A percentile compares a stretch with the other conserved stretches of the same genome.
These are phyloP conservation scores for Escallonia herrerae DNA, from an alignment of 129 eudicot species.

Conservation along the genomic window DNA sequence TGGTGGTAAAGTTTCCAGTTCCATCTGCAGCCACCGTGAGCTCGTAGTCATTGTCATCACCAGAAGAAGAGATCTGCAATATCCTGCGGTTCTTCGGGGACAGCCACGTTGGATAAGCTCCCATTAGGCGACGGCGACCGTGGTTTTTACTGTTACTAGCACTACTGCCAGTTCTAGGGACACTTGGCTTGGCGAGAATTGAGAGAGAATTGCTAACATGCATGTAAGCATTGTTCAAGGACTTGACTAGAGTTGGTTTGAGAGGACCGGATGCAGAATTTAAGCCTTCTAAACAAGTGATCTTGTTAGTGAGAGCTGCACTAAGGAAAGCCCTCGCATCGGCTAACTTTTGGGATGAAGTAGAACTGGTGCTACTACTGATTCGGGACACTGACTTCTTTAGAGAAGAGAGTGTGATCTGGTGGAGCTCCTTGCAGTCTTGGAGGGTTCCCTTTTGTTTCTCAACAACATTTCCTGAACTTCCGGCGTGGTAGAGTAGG, in stretches of 20 bases:
- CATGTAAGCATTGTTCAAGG: constrained; percentile 38
- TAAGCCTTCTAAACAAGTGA: constrained; percentile 82
- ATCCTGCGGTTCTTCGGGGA: constrained; percentile 20
- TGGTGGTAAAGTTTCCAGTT: constrained; percentile 60
- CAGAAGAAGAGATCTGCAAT: constrained; percentile 5
- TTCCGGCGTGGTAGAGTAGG: constrained; percentile 21
- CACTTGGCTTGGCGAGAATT: constrained; percentile 18
- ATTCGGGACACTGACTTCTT: constrained; percentile 37
- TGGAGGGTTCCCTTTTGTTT: constrained; percentile 65
- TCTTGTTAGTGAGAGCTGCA: constrained; percentile 81
- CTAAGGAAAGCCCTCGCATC: constrained; percentile 59
- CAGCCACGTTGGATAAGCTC: constrained; percentile 36
- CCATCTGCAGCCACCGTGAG: constrained; percentile 77
- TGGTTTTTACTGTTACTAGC: neutral
- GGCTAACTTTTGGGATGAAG: constrained; percentile 16
- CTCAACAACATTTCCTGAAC: constrained; percentile 34
- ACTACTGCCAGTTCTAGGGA: too few species aligned
- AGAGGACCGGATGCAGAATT: constrained; percentile 61
- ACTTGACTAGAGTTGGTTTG: constrained; percentile 40
- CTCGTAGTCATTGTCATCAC: neutral
- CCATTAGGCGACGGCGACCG: constrained; percentile 15
- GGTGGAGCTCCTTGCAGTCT: constrained; percentile 80
- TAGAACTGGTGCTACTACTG: constrained; percentile 9
- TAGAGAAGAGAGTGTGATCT: constrained; percentile 45
- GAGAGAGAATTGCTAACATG: constrained; percentile 72